Evolutionary conservation across 2,329 filamentous ascomycete genomes (phyloP), one percentile per base, ranked within the genome.

Genomic region (Apiospora rasikravindrae): DNA sequence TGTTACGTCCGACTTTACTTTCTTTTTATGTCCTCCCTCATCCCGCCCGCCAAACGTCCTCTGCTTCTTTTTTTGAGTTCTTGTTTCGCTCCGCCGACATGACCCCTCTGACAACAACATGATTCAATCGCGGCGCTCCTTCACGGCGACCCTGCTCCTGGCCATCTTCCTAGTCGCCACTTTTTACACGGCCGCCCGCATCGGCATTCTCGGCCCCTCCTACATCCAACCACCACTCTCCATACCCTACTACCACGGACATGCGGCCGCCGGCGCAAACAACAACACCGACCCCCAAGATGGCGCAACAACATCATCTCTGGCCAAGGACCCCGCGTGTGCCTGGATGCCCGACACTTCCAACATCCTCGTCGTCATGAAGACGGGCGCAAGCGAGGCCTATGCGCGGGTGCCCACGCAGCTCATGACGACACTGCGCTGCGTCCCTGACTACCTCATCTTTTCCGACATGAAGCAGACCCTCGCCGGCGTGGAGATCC

Each of bases 401-500:
- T 87, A 84, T 72, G 81, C 84, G 42, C 86, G 84, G 66, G 78
- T 90, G 2, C 87, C 88, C 2, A 88, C 86, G 4, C 88, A 90
- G 75, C 81, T 90, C 29, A 80, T 88, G 76, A 89, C 88, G 7
- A 83, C 83, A 0, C 82, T 89, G 13, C 83, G 82, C 69, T 89
- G 88, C 74, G 76, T 86, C 11, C 80, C 83, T 68, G 83, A 89
- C 69, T 87, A 85, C 71, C 82, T 90, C 69, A 82, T 91, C 76
- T 93, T 90, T 78, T 87, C 87, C 51, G 89, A 92, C 74, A 82
- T 90, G 71, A 82, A 84, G 37, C 84, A 88, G 76, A 80, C 79
- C 11, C 82, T 89, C 45, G 86, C 80, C 10, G 85, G 84, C 6
- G 79, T 83, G 70, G 78, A 82, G 37, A 79, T 88, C 67, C 79